Evolutionary conservation across 495 filamentous ascomycete species (phyloP), one percentile per base, ranked within the genome.

Genomic region (Tuber magnatum): DNA sequence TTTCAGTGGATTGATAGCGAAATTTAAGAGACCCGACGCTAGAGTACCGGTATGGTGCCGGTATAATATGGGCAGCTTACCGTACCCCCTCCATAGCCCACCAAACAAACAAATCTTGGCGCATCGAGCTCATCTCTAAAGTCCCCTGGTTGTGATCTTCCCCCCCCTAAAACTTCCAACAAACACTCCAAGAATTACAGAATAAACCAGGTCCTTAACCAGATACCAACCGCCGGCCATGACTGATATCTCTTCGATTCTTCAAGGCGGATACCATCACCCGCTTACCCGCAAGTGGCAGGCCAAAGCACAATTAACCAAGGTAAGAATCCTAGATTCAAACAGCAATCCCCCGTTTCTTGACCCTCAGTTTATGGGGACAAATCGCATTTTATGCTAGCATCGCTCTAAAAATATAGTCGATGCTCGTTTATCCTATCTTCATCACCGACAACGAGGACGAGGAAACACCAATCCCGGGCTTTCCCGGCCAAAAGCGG

Each of bases 391-490:
- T 44, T 24, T 35, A 18, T 65, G n/a, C 73, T 74, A 18, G 75
- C 65, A 61, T 35, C 72, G 20, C 69, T 39, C 38, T 38, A 42
- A 39, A 46, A 38, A 35, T 65, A 5, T 78, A 97, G 94, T 94
- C 94, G 44, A 98, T 98, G 94, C 89, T 99, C 79, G 97, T 99
- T 72, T 97, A 96, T 84, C 95, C 95, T 3, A 88, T 99, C 68
- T 99, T 99, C 86, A 91, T 99, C 78, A 95, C 95, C 75, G 95
- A 98, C 84, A 89, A 92, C 73, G 91, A 93, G 24, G 92, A 99
- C 80, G 94, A 98, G 85, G 93, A 97, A 84, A 92, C 90, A 6
- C 88, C 92, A 16, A 94, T 99, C 70, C 90, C 94, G 61, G 97
- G 93, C 56, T 88, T 99, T 3, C 95, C 95, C 18, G 91, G 91